Conservation (phyloP, 257 asterid genomes). For the Rehmannia glutinosa region DNA sequence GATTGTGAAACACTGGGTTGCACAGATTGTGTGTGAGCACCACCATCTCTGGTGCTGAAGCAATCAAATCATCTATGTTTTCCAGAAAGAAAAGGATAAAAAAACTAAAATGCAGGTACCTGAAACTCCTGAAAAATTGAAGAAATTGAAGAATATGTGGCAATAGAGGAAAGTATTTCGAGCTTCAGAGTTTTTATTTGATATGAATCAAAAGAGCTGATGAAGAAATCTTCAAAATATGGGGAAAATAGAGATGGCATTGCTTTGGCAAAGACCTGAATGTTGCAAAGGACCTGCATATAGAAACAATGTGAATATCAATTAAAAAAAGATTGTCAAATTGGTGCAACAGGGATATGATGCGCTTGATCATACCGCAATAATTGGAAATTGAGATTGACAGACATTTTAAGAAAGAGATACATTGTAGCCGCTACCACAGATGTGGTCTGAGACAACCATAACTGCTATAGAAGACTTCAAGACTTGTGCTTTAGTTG, state of each 20-base stretch:
- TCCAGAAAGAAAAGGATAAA: background rate
- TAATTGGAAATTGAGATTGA: background rate
- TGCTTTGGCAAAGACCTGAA: constrained; percentile 88
- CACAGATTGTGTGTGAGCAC: constrained; percentile 4
- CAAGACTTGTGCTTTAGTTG: too few relatives aligned
- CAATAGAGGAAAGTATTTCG: constrained; percentile 83
- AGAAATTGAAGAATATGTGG: constrained; percentile 65
- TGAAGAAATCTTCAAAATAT: constrained; percentile 84
- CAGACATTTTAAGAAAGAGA: constrained; percentile 11
- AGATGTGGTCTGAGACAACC: background rate
- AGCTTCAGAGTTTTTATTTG: constrained; percentile 85
- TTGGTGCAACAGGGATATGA: background rate
- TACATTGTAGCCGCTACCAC: background rate
- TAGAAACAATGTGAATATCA: constrained; percentile 18
- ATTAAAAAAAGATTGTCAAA: background rate
- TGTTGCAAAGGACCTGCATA: constrained; percentile 86
- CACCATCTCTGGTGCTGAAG: constrained; percentile 9
- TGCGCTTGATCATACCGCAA: constrained; percentile 3
- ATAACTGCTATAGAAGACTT: constrained; percentile 3
- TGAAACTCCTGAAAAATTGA: constrained; percentile 86
- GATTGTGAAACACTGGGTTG: constrained; percentile 4
- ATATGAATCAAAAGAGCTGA: constrained; percentile 73
- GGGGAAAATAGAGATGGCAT: constrained; percentile 74
- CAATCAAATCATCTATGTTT: background rate
- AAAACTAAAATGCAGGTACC: constrained; percentile 40